Evolutionary conservation across 352 stramenopile species (phyloP), one percentile per base, ranked within the genome.

Genomic region (Stephanocyclus meneghinianus): DNA sequence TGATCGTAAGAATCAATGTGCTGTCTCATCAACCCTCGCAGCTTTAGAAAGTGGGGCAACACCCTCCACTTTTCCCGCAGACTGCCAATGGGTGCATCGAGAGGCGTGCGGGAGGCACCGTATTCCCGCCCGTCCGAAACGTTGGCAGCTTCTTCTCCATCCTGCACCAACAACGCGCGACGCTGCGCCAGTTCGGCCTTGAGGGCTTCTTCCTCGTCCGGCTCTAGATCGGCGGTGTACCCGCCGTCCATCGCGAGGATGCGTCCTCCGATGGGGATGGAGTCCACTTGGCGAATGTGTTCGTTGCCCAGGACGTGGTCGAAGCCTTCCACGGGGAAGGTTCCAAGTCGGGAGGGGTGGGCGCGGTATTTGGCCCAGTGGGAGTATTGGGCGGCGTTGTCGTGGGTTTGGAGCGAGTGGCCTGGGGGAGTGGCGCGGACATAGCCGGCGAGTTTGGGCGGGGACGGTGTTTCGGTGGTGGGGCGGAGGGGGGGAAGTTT

Each of bases 1-100:
- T 99, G 97, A 94, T 99, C 93, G 89, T 98, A 99, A 64, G 96
- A 99, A 91, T 99, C 96, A 85, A 99, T 99, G 88, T 99, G 97
- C 86, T 99, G 97, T 85, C 87, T 74, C 82, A 95, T 91, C 30
- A 95, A 87, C 4, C 87, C 87, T 55, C 91, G 76, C 47, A 97
- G 80, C 69, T 92, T 93, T 61, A 99, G 89, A 78, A 99, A 99
- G 84, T 99, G 97, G 15, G 97, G 97, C 68, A 99, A 89, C 55
- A 99, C 89, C 80, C 97, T 96, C 97, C 97, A 99, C 84, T 99
- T 99, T 81, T 99, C 87, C 56, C 81, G 69, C 10, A 94, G 59
- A 29, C 75, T 85, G 48, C 85, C 86, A 42, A 94, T 85, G 2
- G 89, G 89, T 50, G 87, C 86, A 79, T 94, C 89, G 6, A 90